Percentiles rank a stretch among this genome's conserved stretches.
Evolutionary conservation across 75 land plant genomes (phyloP).

Genomic region (Pinus albicaulis): DNA sequence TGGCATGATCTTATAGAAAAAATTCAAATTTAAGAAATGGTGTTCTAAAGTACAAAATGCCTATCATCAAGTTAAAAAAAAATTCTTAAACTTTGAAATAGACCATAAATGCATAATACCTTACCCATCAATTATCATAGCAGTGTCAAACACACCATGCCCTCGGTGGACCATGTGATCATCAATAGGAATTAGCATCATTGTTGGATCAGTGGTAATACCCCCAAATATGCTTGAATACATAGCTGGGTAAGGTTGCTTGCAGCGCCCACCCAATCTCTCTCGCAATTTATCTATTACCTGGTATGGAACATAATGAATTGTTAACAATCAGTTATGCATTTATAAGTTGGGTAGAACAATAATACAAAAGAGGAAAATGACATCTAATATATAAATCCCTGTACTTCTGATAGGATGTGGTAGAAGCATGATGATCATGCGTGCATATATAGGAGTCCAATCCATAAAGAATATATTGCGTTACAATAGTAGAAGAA

Average conservation of each 20-base stretch:
- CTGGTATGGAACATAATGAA: slow-evolving; percentile 18
- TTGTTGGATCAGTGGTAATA: slow-evolving; percentile 77
- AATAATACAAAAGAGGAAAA: too few relatives aligned
- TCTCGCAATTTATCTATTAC: slow-evolving; percentile 37
- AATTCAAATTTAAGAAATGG: too few relatives aligned
- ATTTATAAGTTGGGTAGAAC: background rate
- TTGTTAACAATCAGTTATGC: background rate
- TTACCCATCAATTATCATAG: slow-evolving; percentile 79
- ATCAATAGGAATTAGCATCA: slow-evolving; percentile 85
- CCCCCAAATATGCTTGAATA: slow-evolving; percentile 92
- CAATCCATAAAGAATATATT: too few relatives aligned
- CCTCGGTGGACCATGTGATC: slow-evolving; percentile 89
- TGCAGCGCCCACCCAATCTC: slow-evolving; percentile 14
- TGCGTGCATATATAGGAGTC: too few relatives aligned
- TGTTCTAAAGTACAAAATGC: too few relatives aligned
- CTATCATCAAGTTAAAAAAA: too few relatives aligned
- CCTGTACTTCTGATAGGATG: too few relatives aligned
- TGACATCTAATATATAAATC: too few relatives aligned
- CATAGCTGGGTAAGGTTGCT: slow-evolving; percentile 76
- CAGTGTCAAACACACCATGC: slow-evolving; percentile 85
- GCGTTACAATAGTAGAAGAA: too few relatives aligned
- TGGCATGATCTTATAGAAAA: too few relatives aligned
- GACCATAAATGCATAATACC: background rate
- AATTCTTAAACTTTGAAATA: too few relatives aligned
- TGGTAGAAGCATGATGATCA: too few relatives aligned